Evolutionary conservation across 1,284 basidiomycete genomes (phyloP).

Genomic region (Tetrapyrgos nigripes): DNA sequence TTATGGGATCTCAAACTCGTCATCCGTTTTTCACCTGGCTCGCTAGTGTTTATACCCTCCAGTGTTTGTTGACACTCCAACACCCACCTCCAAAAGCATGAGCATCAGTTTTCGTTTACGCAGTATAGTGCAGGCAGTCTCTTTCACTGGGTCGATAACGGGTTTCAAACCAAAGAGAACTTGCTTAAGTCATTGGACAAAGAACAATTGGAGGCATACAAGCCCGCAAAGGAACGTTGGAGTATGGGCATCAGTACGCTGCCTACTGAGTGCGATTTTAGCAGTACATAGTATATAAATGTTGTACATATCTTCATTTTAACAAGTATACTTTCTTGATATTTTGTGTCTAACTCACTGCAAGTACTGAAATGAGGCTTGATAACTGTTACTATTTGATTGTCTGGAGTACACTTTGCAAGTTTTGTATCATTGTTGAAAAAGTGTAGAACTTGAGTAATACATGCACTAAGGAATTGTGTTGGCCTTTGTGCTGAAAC

Average conservation of each 20-base stretch:
- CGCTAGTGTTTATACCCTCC: constrained; percentile 31
- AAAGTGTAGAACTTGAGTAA: no score
- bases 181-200: neutral
- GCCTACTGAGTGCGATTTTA: no score
- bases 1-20: constrained; percentile 29
- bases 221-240: neutral
- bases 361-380: no score
- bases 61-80: constrained; percentile 15
- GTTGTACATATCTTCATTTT: no score
- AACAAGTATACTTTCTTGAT: no score
- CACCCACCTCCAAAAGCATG: neutral
- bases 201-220: neutral
- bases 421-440: no score
- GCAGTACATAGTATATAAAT: no score
- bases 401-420: no score
- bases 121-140: constrained; percentile 26
- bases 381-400: no score
- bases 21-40: constrained; percentile 30
- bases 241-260: neutral
- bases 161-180: constrained; percentile 2
- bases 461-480: no score
- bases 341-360: no score
- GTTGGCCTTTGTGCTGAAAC: no score
- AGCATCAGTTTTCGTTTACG: constrained; percentile 1
- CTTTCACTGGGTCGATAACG: constrained; percentile 31